These are phyloP conservation scores for Populus pruinosa DNA, from an alignment of 345 rosid species.

Conservation along the genomic window DNA sequence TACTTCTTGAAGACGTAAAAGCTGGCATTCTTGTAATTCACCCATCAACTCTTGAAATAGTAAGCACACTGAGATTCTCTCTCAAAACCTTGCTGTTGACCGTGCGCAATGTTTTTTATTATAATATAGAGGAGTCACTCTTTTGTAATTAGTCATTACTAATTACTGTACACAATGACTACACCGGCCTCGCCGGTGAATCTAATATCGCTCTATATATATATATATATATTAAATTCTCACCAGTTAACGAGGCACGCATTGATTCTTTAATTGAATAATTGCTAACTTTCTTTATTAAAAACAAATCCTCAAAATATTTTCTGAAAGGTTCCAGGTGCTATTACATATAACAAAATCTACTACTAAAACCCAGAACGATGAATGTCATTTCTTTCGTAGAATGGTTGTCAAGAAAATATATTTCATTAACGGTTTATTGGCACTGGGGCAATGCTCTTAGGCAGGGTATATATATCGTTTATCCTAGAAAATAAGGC, in stretches of 20 bases:
- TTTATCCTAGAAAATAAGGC: not conserved
- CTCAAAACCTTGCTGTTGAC: too few relatives aligned
- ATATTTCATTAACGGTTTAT: too few relatives aligned
- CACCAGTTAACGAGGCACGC: not conserved
- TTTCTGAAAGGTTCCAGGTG: too few relatives aligned
- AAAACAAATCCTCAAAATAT: too few relatives aligned
- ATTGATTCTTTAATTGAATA: too few relatives aligned
- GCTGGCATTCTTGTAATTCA: not conserved
- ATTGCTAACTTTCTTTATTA: too few relatives aligned
- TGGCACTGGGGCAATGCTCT: not conserved
- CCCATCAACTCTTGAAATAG: not conserved
- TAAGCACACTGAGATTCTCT: conserved; percentile 1
- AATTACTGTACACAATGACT: too few relatives aligned
- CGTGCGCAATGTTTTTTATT: not conserved
- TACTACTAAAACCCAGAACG: too few relatives aligned
- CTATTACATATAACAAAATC: too few relatives aligned
- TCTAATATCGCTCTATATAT: not conserved
- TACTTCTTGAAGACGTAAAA: conserved; percentile 74
- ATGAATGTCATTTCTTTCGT: too few relatives aligned
- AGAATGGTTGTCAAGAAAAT: not conserved
- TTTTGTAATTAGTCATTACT: not conserved
- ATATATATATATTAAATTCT: not conserved
- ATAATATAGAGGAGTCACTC: not conserved
- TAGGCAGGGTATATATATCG: not conserved
- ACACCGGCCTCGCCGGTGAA: not conserved